Conservation (phyloP, 345 rosid genomes). For the Salix suchowensis region DNA sequence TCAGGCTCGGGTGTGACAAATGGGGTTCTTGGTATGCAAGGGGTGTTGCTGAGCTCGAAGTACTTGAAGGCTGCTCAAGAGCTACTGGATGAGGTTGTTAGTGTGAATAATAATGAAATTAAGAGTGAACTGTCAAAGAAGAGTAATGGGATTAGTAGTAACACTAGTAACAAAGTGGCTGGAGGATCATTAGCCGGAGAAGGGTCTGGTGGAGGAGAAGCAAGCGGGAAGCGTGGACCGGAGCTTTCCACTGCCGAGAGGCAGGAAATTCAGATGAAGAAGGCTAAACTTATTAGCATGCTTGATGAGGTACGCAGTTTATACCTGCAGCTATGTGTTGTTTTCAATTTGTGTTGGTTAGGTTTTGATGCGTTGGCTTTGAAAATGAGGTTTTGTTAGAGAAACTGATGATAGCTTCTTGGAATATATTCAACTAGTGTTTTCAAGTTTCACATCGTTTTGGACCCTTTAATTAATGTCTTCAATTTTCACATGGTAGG, state of each 20-base stretch:
- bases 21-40: constrained; percentile 58
- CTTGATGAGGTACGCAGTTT: constrained; percentile 71
- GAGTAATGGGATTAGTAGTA: constrained; percentile 29
- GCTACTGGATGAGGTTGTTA: constrained; percentile 89
- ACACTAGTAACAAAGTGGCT: constrained; percentile 26
- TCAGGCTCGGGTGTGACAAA: constrained; percentile 76
- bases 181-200: constrained; percentile 62
- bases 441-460: too few species aligned
- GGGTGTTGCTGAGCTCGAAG: constrained; percentile 74
- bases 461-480: too few species aligned
- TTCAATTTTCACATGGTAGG: too few species aligned
- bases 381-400: too few species aligned
- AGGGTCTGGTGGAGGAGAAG: constrained; percentile 39
- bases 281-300: constrained; percentile 83
- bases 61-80: constrained; percentile 95
- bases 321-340: neutral
- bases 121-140: constrained; percentile 42
- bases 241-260: constrained; percentile 81
- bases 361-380: too few species aligned
- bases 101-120: constrained; percentile 44
- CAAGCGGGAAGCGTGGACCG: constrained; percentile 41
- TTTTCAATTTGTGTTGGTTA: neutral
- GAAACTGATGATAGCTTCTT: too few species aligned
- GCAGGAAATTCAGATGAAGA: constrained; percentile 97
- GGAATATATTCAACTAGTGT: too few species aligned